phyloP scores from a whole-genome alignment of 176 grass and related monocot genomes.

The Zizania latifolia region DNA sequence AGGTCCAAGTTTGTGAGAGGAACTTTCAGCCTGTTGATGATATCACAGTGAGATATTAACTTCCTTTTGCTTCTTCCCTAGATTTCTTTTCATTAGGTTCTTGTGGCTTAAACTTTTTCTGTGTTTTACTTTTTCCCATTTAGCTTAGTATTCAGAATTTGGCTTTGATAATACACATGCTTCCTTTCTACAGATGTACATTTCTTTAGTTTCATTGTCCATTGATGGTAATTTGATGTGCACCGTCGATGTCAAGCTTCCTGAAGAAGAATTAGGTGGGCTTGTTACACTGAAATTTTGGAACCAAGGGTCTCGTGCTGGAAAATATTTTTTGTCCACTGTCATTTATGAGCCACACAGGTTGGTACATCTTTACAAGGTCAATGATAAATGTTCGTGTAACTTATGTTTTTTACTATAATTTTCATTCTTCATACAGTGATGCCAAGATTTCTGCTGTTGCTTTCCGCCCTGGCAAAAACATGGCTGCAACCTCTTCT shows the following conservation, averaged over 20 bases:
- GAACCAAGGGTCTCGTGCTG: conserved; percentile 43
- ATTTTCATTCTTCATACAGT: conserved; percentile 39
- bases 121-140: neutral
- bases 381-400: neutral
- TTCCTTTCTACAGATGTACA: conserved; percentile 45
- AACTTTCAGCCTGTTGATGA: conserved; percentile 92
- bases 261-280: conserved; percentile 81
- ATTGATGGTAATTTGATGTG: conserved; percentile 77
- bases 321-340: conserved; percentile 67
- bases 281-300: conserved; percentile 92
- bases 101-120: neutral
- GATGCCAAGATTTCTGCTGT: conserved; percentile 71
- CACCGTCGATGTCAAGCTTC: conserved; percentile 85
- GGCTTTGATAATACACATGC: neutral
- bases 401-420: neutral
- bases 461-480: conserved; percentile 66
- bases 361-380: conserved; percentile 35
- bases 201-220: conserved; percentile 76
- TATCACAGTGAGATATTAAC: conserved; percentile 49
- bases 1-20: conserved; percentile 95
- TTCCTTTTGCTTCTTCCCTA: neutral
- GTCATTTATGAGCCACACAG: conserved; percentile 95
- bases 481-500: conserved; percentile 76
- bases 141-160: conserved; percentile 17
- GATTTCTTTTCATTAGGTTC: neutral